A percentile compares a stretch with the other conserved stretches of the same genome.
These are phyloP conservation scores for Spathaspora arborariae DNA, from an alignment of 805 yeast species.

Conservation along the genomic window DNA sequence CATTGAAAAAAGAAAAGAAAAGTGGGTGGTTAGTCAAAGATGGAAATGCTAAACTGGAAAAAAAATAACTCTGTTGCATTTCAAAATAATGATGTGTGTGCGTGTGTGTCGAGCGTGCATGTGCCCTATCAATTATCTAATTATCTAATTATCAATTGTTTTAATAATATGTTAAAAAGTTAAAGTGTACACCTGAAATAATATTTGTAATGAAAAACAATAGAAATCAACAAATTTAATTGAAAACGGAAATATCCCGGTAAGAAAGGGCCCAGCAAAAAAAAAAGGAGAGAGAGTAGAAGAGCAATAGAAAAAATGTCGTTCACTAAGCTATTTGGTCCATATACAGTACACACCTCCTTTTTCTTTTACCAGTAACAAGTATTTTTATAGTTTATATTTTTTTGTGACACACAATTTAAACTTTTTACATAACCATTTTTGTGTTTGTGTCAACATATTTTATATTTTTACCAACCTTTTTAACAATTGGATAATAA, in stretches of 20 bases:
- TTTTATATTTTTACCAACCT: background rate
- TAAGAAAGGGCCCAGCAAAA: background rate
- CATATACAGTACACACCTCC: background rate
- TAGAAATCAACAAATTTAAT: background rate
- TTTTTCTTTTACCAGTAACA: background rate
- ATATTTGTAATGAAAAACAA: background rate
- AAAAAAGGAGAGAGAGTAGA: background rate
- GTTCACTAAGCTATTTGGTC: background rate
- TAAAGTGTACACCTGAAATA: background rate
- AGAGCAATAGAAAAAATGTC: background rate
- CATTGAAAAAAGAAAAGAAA: background rate
- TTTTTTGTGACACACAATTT: background rate
- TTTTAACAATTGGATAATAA: background rate
- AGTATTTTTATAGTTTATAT: background rate
- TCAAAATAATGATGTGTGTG: background rate
- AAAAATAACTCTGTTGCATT: background rate
- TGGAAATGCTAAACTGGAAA: background rate
- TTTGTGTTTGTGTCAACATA: background rate
- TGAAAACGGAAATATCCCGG: background rate
- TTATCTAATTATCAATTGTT: background rate
- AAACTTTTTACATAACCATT: background rate
- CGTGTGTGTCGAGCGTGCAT: background rate
- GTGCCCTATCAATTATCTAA: background rate
- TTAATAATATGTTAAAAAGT: background rate
- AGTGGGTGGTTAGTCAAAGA: background rate